Conservation (phyloP, 129 eudicot genomes). For the Deinandra increscens region DNA sequence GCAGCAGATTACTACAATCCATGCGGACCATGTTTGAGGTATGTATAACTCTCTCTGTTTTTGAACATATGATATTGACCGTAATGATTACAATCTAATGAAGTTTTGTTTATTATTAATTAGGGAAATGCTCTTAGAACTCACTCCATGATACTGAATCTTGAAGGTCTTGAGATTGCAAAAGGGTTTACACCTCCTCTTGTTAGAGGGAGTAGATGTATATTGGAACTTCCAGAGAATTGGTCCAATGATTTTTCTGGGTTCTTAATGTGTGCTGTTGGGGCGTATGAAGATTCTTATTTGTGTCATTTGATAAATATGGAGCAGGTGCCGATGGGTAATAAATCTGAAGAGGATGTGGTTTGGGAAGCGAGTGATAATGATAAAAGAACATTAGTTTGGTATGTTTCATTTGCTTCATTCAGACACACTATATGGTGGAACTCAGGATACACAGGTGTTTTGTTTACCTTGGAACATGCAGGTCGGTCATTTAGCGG, state of each 20-base stretch:
- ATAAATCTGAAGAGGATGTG: neutral
- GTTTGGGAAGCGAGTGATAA: neutral
- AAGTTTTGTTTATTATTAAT: neutral
- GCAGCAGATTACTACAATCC: neutral
- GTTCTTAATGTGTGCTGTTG: neutral
- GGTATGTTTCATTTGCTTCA: neutral
- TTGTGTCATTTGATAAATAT: neutral
- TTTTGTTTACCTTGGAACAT: neutral
- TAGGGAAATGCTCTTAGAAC: neutral
- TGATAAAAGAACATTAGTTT: neutral
- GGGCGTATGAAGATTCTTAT: neutral
- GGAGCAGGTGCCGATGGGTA: neutral
- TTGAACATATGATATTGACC: neutral
- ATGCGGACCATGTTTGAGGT: neutral
- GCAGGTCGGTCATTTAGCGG: neutral
- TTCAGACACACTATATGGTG: neutral
- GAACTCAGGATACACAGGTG: neutral
- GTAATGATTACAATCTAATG: neutral
- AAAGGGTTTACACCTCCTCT: neutral
- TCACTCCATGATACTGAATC: neutral
- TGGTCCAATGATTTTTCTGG: conserved; percentile 1
- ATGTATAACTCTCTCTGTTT: neutral
- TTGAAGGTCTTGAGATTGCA: neutral
- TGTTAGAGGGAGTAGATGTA: neutral
- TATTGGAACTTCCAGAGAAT: conserved; percentile 1